Percentiles rank a stretch among this genome's conserved stretches.
Evolutionary conservation across 129 eudicot genomes (phyloP).

Genomic region (Centrapalus pauciflorus): DNA sequence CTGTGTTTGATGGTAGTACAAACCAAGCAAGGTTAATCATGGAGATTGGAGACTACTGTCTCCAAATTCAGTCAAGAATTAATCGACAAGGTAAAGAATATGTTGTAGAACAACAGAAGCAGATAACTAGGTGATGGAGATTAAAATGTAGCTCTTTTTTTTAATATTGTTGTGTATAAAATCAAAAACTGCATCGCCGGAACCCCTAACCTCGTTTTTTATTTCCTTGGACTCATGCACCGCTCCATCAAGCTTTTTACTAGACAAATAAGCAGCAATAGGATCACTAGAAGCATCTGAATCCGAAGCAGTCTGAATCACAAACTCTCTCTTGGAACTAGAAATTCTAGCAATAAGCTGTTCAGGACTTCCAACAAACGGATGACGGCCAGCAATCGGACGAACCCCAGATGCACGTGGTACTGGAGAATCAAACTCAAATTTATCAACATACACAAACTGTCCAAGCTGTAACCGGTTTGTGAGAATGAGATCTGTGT

Average conservation of each 20-base stretch:
- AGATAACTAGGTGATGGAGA: neutral
- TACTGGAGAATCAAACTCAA: conserved; percentile 54
- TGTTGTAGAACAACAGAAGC: neutral
- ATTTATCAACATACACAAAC: conserved; percentile 66
- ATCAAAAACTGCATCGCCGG: neutral
- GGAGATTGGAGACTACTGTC: neutral
- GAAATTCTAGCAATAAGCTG: conserved; percentile 56
- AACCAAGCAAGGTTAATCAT: neutral
- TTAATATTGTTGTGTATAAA: neutral
- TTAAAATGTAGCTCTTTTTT: neutral
- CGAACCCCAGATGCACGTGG: conserved; percentile 59
- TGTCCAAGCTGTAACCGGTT: conserved; percentile 91
- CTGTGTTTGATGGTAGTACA: neutral
- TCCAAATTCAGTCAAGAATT: neutral
- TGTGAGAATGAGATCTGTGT: conserved; percentile 72
- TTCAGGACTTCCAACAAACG: conserved; percentile 73
- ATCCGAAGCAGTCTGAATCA: conserved; percentile 58
- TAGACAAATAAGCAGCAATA: conserved; percentile 37
- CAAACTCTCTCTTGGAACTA: conserved; percentile 37
- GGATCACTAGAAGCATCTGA: conserved; percentile 53
- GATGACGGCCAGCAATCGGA: conserved; percentile 76
- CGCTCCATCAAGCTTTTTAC: conserved; percentile 21
- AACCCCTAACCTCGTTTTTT: conserved; percentile 32
- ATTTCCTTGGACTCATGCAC: conserved; percentile 21
- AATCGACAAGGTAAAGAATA: neutral